Conservation (phyloP, 805 yeast species). For the Wickerhamomyces kurtzmanii region DNA sequence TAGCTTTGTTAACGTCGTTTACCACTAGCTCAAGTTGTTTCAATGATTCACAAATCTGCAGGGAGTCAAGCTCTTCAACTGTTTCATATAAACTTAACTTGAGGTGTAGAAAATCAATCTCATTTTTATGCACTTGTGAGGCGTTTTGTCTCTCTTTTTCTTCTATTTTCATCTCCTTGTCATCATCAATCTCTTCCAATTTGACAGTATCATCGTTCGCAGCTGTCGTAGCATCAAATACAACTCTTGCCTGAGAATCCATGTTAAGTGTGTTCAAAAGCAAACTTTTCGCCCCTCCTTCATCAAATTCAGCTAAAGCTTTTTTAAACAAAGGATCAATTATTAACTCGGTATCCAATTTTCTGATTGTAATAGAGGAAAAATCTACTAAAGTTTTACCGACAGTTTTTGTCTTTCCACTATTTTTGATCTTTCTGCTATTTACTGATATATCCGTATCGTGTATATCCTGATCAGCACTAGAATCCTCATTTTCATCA, state of each 20-base stretch:
- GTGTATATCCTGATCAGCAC: constrained; percentile 16
- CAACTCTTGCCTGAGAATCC: constrained; percentile 43
- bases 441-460: constrained; percentile 12
- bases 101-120: no score
- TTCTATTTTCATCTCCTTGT: constrained; percentile 4
- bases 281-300: constrained; percentile 71
- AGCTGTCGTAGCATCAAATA: constrained; percentile 48
- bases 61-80: constrained; percentile 15
- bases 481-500: constrained; percentile 14
- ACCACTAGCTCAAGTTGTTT: constrained; percentile 48
- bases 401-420: constrained; percentile 12
- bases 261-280: constrained; percentile 51
- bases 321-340: constrained; percentile 72
- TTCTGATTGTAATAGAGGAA: constrained; percentile 38
- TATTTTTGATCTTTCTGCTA: constrained; percentile 18
- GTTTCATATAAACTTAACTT: no score
- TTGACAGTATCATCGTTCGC: constrained; percentile 8
- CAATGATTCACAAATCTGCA: constrained; percentile 64
- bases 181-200: constrained; percentile 6
- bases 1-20: constrained; percentile 44
- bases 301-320: constrained; percentile 70
- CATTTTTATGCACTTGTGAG: no score
- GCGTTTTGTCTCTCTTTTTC: no score
- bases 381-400: constrained; percentile 44
- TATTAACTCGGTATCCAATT: constrained; percentile 52